phyloP scores from a whole-genome alignment of 1,139 yeast genomes.

The Zygosaccharomyces sapae region DNA sequence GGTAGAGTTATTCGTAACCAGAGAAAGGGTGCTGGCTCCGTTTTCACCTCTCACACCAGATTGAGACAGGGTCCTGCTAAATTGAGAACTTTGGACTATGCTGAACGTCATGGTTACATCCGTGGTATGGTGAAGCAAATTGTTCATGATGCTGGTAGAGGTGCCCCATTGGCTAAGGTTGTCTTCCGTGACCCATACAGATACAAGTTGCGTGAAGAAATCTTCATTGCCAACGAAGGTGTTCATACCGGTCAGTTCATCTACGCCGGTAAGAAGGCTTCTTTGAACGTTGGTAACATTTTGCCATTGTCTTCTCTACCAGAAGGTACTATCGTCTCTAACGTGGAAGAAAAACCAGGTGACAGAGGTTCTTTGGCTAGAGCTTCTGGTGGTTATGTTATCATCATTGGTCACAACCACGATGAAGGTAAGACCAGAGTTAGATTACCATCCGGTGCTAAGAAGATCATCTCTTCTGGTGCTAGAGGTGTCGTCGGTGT shows the following conservation, averaged over 20 bases:
- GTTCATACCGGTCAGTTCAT: slow-evolving; percentile 98
- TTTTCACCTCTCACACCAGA: slow-evolving; percentile 99
- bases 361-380: slow-evolving; percentile 99
- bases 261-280: slow-evolving; percentile 98
- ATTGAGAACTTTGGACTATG: slow-evolving; percentile 97
- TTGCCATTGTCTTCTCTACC: slow-evolving; percentile 96
- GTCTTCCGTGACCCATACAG: slow-evolving; percentile 99
- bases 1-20: slow-evolving; percentile 99
- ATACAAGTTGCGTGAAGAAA: slow-evolving; percentile 96
- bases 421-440: slow-evolving; percentile 99
- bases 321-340: slow-evolving; percentile 98
- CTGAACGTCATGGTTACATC: slow-evolving; percentile 99
- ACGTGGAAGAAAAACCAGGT: slow-evolving; percentile 98
- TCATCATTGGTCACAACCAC: slow-evolving; percentile 98
- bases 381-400: slow-evolving; percentile 99
- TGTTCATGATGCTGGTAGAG: slow-evolving; percentile 99
- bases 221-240: slow-evolving; percentile 99
- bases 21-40: slow-evolving; percentile 99
- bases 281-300: slow-evolving; percentile 95
- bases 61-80: slow-evolving; percentile 99
- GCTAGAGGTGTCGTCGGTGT: slow-evolving; percentile 99
- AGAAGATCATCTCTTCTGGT: slow-evolving; percentile 89
- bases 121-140: slow-evolving; percentile 99
- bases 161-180: slow-evolving; percentile 99
- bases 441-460: slow-evolving; percentile 98